These are phyloP conservation scores for Lactarius sp. DNA, from an alignment of 768 basidiomycete species.

Conservation along the genomic window DNA sequence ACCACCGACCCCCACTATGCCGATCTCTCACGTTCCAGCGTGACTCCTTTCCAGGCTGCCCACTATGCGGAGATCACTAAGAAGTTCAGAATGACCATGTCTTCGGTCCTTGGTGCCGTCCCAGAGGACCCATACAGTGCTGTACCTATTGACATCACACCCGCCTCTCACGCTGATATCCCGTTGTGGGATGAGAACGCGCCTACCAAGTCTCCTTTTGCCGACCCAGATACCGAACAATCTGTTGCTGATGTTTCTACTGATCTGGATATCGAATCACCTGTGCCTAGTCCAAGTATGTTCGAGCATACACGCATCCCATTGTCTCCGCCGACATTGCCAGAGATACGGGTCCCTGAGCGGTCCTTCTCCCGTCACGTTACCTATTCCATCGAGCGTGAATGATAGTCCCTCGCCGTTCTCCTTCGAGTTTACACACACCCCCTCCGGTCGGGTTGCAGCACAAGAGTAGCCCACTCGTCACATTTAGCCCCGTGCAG, in stretches of 20 bases:
- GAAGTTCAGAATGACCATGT: constrained; percentile 39
- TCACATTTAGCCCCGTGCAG: constrained; percentile 8
- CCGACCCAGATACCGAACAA: constrained; percentile 24
- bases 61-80: constrained; percentile 71
- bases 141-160: not conserved
- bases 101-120: constrained; percentile 25
- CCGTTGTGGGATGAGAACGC: constrained; percentile 10
- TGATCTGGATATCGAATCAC: constrained; percentile 24
- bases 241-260: not conserved
- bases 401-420: constrained; percentile 29
- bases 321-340: constrained; percentile 49
- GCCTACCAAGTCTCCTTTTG: constrained; percentile 31
- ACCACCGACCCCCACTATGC: constrained; percentile 45
- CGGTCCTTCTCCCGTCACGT: constrained; percentile 40
- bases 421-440: constrained; percentile 21
- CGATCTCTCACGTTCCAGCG: constrained; percentile 63
- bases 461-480: constrained; percentile 25
- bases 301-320: constrained; percentile 41
- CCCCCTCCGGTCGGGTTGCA: constrained; percentile 25
- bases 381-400: constrained; percentile 27
- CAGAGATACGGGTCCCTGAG: constrained; percentile 45
- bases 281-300: constrained; percentile 31
- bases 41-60: constrained; percentile 68
- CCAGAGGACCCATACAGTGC: constrained; percentile 28
- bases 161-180: not conserved